phyloP scores from a whole-genome alignment of 345 rosid genomes.

The Laguncularia racemosa region DNA sequence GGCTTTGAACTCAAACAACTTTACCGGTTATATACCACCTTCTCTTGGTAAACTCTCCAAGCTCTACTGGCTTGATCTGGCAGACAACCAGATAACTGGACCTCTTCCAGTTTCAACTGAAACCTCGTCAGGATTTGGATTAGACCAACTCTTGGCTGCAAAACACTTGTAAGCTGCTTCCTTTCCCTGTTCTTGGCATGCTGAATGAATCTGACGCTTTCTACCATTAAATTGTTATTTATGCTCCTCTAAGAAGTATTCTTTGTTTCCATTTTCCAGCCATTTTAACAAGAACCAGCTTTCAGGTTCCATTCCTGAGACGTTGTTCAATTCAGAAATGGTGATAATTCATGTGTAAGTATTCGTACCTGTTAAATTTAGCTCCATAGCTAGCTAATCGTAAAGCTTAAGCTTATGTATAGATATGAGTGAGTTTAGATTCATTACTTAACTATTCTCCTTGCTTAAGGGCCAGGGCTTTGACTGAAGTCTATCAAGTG shows the following conservation, averaged over 20 bases:
- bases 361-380: not conserved
- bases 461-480: too few species aligned
- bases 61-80: slow-evolving; percentile 37
- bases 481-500: too few species aligned
- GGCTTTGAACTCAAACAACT: slow-evolving; percentile 33
- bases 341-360: slow-evolving; percentile 35
- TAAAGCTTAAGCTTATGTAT: too few species aligned
- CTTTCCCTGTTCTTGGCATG: not conserved
- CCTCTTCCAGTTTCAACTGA: slow-evolving; percentile 32
- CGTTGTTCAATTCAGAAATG: slow-evolving; percentile 35
- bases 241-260: not conserved
- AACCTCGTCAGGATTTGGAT: slow-evolving; percentile 37
- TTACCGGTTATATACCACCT: slow-evolving; percentile 34
- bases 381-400: too few species aligned
- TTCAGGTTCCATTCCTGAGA: slow-evolving; percentile 25
- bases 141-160: slow-evolving; percentile 22
- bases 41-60: slow-evolving; percentile 30
- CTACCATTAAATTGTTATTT: not conserved
- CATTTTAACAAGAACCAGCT: slow-evolving; percentile 34
- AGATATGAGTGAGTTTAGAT: too few species aligned
- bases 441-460: too few species aligned
- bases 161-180: slow-evolving; percentile 31
- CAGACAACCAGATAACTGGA: slow-evolving; percentile 35
- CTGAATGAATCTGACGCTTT: not conserved
- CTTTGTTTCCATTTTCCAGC: slow-evolving; percentile 10